These are phyloP conservation scores for Trichoderma asperellum DNA, from an alignment of 2,329 filamentous ascomycete species.

Conservation along the genomic window DNA sequence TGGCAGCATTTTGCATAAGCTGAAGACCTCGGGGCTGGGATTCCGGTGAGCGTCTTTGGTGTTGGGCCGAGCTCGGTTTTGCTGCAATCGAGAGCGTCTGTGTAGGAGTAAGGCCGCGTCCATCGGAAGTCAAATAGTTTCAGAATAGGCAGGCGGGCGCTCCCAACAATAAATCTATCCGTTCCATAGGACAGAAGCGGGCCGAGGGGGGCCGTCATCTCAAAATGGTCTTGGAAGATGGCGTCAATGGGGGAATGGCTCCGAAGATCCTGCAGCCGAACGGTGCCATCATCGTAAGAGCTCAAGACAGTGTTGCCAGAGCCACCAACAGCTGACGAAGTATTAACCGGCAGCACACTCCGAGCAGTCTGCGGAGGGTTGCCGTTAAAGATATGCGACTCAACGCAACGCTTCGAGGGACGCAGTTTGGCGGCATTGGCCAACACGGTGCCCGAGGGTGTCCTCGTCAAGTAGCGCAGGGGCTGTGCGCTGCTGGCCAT, in stretches of 20 bases:
- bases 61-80: not conserved
- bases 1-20: not conserved
- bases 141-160: conserved; percentile 1
- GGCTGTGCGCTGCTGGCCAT: not conserved
- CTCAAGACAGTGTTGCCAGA: not conserved
- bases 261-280: conserved; percentile 5
- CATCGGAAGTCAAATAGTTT: conserved; percentile 1
- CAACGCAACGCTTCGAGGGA: not conserved
- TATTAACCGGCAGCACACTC: not conserved
- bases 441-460: not conserved
- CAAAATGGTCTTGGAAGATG: conserved; percentile 4
- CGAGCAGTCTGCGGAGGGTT: not conserved
- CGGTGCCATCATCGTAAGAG: conserved; percentile 3
- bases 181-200: conserved; percentile 2
- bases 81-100: not conserved
- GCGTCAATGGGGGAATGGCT: conserved; percentile 5
- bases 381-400: not conserved
- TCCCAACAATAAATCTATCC: conserved; percentile 6
- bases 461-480: not conserved
- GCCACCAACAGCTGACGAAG: not conserved
- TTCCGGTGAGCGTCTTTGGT: not conserved
- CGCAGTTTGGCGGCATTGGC: not conserved
- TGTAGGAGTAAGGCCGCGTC: not conserved
- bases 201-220: conserved; percentile 2
- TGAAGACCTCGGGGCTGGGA: not conserved